These are phyloP conservation scores for Debaryomyces psychrophilus DNA, from an alignment of 1,139 yeast genomes.

Conservation along the genomic window DNA sequence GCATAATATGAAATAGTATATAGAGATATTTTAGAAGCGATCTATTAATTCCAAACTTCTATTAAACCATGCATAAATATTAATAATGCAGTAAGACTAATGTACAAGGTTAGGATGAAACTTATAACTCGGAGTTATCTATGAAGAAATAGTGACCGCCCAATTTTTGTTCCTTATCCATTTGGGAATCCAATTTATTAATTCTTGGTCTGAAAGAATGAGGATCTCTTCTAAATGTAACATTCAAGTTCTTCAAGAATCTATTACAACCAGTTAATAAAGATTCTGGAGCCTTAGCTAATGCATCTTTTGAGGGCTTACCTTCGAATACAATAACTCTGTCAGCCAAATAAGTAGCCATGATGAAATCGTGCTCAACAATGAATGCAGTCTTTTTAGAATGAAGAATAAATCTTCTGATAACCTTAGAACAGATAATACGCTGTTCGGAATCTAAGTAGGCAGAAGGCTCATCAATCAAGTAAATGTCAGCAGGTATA, in stretches of 20 bases:
- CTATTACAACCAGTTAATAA: conserved; percentile 95
- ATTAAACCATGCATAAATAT: conserved; percentile 10
- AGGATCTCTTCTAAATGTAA: conserved; percentile 99
- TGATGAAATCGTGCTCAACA: conserved; percentile 99
- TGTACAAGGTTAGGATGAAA: conserved; percentile 9
- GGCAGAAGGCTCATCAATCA: conserved; percentile 98
- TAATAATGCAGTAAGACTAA: conserved; percentile 11
- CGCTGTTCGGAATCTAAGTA: conserved; percentile 99
- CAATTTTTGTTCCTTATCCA: conserved; percentile 95
- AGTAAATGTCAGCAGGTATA: conserved; percentile 91
- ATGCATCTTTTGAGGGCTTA: conserved; percentile 78
- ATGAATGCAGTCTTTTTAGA: conserved; percentile 96
- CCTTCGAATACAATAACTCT: conserved; percentile 98
- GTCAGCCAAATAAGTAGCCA: conserved; percentile 99
- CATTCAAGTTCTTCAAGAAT: conserved; percentile 94
- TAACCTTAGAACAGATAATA: conserved; percentile 97
- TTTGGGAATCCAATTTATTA: conserved; percentile 94
- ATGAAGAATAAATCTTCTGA: conserved; percentile 93
- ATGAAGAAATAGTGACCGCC: conserved; percentile 94
- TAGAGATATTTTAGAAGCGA: conserved; percentile 5
- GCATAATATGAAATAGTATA: conserved; percentile 3
- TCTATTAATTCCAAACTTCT: conserved; percentile 7
- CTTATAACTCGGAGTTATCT: conserved; percentile 54
- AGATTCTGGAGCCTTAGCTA: conserved; percentile 87
- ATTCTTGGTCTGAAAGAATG: conserved; percentile 97